Evolutionary conservation across 257 asterid genomes (phyloP).

Genomic region (Plantago major): DNA sequence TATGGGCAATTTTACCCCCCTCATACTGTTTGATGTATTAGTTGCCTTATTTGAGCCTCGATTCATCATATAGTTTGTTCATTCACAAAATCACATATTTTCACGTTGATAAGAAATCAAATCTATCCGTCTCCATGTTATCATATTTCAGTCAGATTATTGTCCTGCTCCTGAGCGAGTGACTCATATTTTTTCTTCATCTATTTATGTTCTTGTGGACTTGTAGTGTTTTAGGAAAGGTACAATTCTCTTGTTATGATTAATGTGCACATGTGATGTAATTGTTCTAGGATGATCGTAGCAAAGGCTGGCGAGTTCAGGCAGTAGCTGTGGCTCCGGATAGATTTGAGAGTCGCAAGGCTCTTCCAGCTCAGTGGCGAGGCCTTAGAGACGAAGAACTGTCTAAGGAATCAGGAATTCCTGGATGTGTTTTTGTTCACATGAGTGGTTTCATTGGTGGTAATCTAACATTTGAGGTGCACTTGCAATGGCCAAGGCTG

Average conservation of each 20-base stretch:
- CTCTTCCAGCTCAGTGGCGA: slow-evolving; percentile 82
- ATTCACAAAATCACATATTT: background rate
- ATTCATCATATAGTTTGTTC: background rate
- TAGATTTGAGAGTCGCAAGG: slow-evolving; percentile 75
- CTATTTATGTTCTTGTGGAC: background rate
- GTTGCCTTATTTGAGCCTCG: background rate
- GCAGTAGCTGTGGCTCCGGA: slow-evolving; percentile 70
- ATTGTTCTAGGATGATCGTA: slow-evolving; percentile 60
- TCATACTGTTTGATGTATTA: background rate
- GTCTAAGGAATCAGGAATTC: slow-evolving; percentile 49
- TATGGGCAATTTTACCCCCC: slow-evolving; percentile 6
- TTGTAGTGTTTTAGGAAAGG: background rate
- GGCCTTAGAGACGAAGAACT: slow-evolving; percentile 82
- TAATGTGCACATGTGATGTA: background rate
- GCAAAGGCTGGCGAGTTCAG: slow-evolving; percentile 80
- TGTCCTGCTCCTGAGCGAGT: background rate
- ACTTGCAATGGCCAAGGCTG: slow-evolving; percentile 77
- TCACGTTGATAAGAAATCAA: background rate
- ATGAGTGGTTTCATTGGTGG: slow-evolving; percentile 94
- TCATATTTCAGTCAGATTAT: background rate
- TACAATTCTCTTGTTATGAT: background rate
- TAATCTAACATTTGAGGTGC: slow-evolving; percentile 65
- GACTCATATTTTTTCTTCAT: background rate
- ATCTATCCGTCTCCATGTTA: background rate
- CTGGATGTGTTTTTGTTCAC: slow-evolving; percentile 69